Evolutionary conservation across 2,329 filamentous ascomycete species (phyloP).

Genomic region (Calonectria fujianensis): DNA sequence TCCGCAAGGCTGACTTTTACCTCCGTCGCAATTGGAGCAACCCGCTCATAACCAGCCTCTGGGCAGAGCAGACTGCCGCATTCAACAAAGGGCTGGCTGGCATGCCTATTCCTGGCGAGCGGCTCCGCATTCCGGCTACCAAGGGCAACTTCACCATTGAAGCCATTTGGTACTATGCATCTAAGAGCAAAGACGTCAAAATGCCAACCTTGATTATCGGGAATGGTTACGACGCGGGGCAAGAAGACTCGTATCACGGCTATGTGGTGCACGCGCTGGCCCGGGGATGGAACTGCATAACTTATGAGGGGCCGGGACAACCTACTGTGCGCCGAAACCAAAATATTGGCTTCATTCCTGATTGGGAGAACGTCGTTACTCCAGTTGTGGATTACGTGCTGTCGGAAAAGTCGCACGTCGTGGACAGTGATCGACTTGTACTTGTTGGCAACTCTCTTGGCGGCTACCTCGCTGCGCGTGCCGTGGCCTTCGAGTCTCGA

Average conservation of each 20-base stretch:
- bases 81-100: slow-evolving; percentile 63
- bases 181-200: slow-evolving; percentile 41
- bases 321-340: slow-evolving; percentile 63
- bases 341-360: slow-evolving; percentile 64
- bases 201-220: slow-evolving; percentile 64
- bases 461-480: slow-evolving; percentile 62
- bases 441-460: slow-evolving; percentile 65
- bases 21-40: slow-evolving; percentile 63
- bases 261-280: slow-evolving; percentile 59
- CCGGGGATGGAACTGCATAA: slow-evolving; percentile 65
- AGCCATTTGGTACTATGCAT: slow-evolving; percentile 59
- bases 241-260: slow-evolving; percentile 66
- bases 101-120: slow-evolving; percentile 60
- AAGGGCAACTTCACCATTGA: slow-evolving; percentile 58
- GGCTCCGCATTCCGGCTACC: slow-evolving; percentile 56
- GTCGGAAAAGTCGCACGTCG: slow-evolving; percentile 46
- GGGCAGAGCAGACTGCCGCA: slow-evolving; percentile 59
- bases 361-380: slow-evolving; percentile 65
- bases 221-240: slow-evolving; percentile 65
- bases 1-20: slow-evolving; percentile 64
- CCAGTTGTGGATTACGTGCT: slow-evolving; percentile 64
- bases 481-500: slow-evolving; percentile 66
- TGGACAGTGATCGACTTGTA: slow-evolving; percentile 59
- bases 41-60: slow-evolving; percentile 62
- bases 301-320: slow-evolving; percentile 69